These are phyloP conservation scores for Hemileccinum impolitum DNA, from an alignment of 768 basidiomycete genomes.

Conservation along the genomic window DNA sequence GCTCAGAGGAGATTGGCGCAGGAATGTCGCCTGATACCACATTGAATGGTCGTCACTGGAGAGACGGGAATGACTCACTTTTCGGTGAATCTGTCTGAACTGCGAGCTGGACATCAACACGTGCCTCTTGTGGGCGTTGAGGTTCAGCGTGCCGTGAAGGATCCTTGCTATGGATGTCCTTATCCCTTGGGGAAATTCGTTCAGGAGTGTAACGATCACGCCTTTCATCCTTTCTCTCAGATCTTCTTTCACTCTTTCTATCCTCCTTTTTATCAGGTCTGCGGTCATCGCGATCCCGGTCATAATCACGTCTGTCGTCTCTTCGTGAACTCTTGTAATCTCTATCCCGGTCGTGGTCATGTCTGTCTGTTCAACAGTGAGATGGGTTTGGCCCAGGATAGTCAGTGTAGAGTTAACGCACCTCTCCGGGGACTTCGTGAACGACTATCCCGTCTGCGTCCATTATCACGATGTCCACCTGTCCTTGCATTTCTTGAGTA, in stretches of 20 bases:
- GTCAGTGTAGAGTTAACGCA: slow-evolving; percentile 6
- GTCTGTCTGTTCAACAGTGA: slow-evolving; percentile 31
- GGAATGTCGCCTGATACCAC: slow-evolving; percentile 6
- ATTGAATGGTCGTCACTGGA: not conserved
- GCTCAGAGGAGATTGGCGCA: slow-evolving; percentile 18
- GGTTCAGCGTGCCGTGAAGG: slow-evolving; percentile 21
- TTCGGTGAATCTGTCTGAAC: slow-evolving; percentile 11
- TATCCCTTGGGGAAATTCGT: slow-evolving; percentile 30
- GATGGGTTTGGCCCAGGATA: not conserved
- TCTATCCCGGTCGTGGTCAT: slow-evolving; percentile 35
- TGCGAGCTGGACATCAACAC: slow-evolving; percentile 10
- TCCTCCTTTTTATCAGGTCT: slow-evolving; percentile 31
- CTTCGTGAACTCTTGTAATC: slow-evolving; percentile 35
- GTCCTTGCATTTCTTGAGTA: slow-evolving; percentile 36
- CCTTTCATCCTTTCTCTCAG: slow-evolving; percentile 36
- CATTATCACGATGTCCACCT: slow-evolving; percentile 32
- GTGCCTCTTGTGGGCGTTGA: slow-evolving; percentile 17
- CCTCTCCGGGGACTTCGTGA: slow-evolving; percentile 36
- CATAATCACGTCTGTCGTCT: slow-evolving; percentile 31
- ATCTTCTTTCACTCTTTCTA: slow-evolving; percentile 31
- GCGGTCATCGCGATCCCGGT: slow-evolving; percentile 31
- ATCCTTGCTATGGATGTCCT: slow-evolving; percentile 26
- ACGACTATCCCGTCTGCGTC: slow-evolving; percentile 39
- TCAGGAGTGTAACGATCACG: slow-evolving; percentile 40
- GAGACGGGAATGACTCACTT: slow-evolving; percentile 10